Evolutionary conservation across 1,139 yeast species (phyloP), one percentile per base, ranked within the genome.

Genomic region (Magnusiomyces fungicola): DNA sequence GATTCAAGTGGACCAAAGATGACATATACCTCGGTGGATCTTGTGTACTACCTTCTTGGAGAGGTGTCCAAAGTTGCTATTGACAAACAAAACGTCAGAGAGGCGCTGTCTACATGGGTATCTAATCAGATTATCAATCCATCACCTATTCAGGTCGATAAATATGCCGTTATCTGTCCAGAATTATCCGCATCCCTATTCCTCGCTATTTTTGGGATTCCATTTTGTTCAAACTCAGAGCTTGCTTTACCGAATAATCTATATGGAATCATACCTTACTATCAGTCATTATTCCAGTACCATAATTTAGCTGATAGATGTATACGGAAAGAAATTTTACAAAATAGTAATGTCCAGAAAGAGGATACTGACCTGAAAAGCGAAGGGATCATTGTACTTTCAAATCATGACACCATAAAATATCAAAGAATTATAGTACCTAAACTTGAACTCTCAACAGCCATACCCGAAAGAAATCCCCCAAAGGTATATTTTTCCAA

Each of bases 1-100:
- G 38, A 30, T 25, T 32, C 46, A 5, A 43, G 30, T 14, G 40
- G 40, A 2, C 46, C 40, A 10, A 34, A 34, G 18, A 16, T 43
- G 21, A 22, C 32, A n/a, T 18, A 16, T 16, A 32, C 46, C 16
- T 12, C 40, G 14, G 22, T 43, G 4, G 22, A 34, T 33, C 18
- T 43, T 3, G 30, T 43, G 6, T 36, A 23, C n/a, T 19, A 25
- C 12, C 18, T 43, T 4, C 21, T 43, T 3, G 22, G 14, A 5
- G 21, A 43, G 16, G 24, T 43, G 6, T 12, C 37, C 18, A 43
- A 33, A 16, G 16, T 43, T 33, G 12, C 18, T 10, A n/a, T 24
- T 14, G 33, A 32, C 16, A 23, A 32, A 19, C 14, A 23, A 7
- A 33, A 41, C 3, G 44, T 21, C 19, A 16, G 44, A 19, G 40